These are phyloP conservation scores for Amanita jacksonii DNA, from an alignment of 768 basidiomycete genomes.

Conservation along the genomic window DNA sequence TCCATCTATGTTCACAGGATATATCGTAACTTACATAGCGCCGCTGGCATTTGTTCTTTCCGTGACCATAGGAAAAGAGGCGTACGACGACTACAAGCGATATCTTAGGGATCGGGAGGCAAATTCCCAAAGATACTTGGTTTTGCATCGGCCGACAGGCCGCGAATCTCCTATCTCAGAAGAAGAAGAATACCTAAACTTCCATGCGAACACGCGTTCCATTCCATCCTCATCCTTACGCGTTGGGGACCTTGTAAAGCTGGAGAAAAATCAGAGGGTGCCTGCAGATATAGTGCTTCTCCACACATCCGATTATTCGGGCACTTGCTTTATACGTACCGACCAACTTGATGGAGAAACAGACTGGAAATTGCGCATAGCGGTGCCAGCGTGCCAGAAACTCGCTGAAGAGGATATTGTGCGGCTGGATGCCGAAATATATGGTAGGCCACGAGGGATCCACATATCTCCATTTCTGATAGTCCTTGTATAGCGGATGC, in stretches of 20 bases:
- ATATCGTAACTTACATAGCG: constrained; percentile 91
- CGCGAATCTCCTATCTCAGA: constrained; percentile 23
- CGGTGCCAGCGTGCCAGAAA: constrained; percentile 77
- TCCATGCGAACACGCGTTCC: constrained; percentile 51
- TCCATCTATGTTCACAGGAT: constrained; percentile 53
- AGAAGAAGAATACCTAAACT: constrained; percentile 34
- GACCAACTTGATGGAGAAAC: constrained; percentile 99
- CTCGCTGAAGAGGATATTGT: constrained; percentile 42
- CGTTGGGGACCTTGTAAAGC: constrained; percentile 82
- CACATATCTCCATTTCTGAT: not conserved
- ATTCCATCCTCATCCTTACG: constrained; percentile 82
- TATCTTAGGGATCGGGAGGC: constrained; percentile 88
- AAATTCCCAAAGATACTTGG: constrained; percentile 86
- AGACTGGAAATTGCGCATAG: constrained; percentile 95
- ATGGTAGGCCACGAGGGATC: constrained; percentile 41
- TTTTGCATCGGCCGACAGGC: constrained; percentile 50
- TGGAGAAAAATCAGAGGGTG: constrained; percentile 97
- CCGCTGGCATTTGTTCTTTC: constrained; percentile 91
- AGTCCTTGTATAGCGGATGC: constrained; percentile 65
- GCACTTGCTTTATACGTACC: constrained; percentile 95
- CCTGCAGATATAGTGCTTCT: constrained; percentile 91
- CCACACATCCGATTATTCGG: constrained; percentile 78
- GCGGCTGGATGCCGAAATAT: constrained; percentile 81
- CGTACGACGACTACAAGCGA: constrained; percentile 96
- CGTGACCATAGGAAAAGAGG: constrained; percentile 98